Evolutionary conservation across 352 stramenopile species (phyloP), one percentile per base, ranked within the genome.

Genomic region (Phytophthora sp.): DNA sequence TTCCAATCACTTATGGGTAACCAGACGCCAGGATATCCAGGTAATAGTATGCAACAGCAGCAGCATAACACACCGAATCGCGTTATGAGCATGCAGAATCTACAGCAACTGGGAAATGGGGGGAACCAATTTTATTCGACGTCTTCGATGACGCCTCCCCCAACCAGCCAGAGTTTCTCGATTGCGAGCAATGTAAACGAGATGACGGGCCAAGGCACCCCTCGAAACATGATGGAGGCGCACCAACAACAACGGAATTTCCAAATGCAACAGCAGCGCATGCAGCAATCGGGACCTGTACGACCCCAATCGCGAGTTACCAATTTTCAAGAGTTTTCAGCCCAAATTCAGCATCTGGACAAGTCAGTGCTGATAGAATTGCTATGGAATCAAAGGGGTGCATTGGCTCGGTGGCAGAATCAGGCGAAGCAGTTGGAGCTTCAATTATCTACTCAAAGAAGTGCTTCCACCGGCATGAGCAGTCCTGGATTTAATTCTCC

Each of bases 341-440:
- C 68, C 6, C 86, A 91, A 54, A 80, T 91, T 4, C 79, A 91
- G 57, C 86, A 89, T 30, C 76, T 90, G 13, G 81, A 90, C 50
- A 82, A 86, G 31, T 79, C 71, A 20, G 71, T 76, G 7, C 62
- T 94, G 4, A 79, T 94, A n/a, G 84, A 92, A 35, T 63, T 93
- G 13, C 52, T 91, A 23, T 93, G 84, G 86, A 94, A 80, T 38
- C 83, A 93, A 63, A 69, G 82, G 26, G 77, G 74, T 52, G 72
- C 80, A 0, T 66, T 94, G 6, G 75, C 88, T 8, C 74, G 88
- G 31, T 91, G 82, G 74, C 86, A 94, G 35, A 67, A 70, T 30
- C 73, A 77, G 21, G 56, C 77, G 11, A 79, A 69, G 31, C 72
- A 91, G 44, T 41, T 91, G 2, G 79, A 92, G 63, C 56, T 76